These are phyloP conservation scores for Phlebopus sp. DNA, from an alignment of 1,284 basidiomycete species.

Conservation along the genomic window DNA sequence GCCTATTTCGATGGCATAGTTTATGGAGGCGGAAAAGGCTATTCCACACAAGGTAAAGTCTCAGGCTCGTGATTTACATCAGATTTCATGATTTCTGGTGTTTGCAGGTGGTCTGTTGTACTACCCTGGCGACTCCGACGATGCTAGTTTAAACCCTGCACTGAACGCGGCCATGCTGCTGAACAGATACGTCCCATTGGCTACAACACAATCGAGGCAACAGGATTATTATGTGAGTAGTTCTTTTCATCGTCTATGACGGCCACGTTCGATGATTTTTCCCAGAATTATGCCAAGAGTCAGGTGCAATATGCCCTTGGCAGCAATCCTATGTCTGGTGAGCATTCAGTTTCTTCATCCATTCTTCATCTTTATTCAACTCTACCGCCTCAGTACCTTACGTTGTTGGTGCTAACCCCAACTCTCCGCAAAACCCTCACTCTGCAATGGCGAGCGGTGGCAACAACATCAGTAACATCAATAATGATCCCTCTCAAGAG, in stretches of 20 bases:
- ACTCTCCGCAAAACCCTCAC: slow-evolving; percentile 87
- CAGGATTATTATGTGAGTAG: slow-evolving; percentile 56
- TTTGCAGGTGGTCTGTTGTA: slow-evolving; percentile 70
- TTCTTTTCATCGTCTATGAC: neutral
- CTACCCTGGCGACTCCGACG: slow-evolving; percentile 78
- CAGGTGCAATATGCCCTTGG: slow-evolving; percentile 85
- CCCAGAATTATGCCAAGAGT: slow-evolving; percentile 62
- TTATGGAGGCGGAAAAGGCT: slow-evolving; percentile 51
- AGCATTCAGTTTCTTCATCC: neutral
- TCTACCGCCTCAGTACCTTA: slow-evolving; percentile 54
- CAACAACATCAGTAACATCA: slow-evolving; percentile 62
- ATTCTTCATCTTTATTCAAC: neutral
- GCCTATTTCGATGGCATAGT: slow-evolving; percentile 75
- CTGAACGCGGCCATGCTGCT: slow-evolving; percentile 84
- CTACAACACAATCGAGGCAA: slow-evolving; percentile 58
- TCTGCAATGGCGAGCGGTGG: slow-evolving; percentile 86
- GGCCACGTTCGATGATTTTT: slow-evolving; percentile 12
- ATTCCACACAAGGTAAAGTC: slow-evolving; percentile 49
- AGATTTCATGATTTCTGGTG: slow-evolving; percentile 4
- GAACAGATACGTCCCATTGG: slow-evolving; percentile 71
- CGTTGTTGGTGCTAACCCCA: slow-evolving; percentile 83
- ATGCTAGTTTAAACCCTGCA: slow-evolving; percentile 80
- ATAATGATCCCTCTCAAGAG: slow-evolving; percentile 69
- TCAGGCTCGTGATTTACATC: slow-evolving; percentile 4
- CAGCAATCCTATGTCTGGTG: slow-evolving; percentile 80